These are phyloP conservation scores for Penicillium griseofulvum DNA, from an alignment of 2,329 filamentous ascomycete species.

Conservation along the genomic window DNA sequence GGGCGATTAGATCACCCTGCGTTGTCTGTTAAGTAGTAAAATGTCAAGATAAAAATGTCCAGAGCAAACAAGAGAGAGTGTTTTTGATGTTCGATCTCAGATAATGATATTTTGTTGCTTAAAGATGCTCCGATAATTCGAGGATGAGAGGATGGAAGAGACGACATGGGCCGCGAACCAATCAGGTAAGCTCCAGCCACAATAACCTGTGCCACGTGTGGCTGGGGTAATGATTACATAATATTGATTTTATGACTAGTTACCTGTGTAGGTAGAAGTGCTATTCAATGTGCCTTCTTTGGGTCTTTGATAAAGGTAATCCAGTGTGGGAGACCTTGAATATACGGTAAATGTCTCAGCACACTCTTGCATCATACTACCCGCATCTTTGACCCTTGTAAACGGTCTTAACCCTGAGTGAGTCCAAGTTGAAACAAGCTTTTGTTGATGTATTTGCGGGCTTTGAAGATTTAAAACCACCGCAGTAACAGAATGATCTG, in stretches of 20 bases:
- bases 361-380: neutral
- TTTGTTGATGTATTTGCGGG: neutral
- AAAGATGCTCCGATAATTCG: neutral
- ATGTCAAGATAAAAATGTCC: neutral
- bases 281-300: neutral
- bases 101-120: neutral
- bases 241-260: neutral
- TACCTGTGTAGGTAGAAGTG: neutral
- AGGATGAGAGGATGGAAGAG: slow-evolving; percentile 2
- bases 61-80: neutral
- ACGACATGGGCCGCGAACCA: neutral
- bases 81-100: neutral
- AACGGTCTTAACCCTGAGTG: neutral
- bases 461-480: neutral
- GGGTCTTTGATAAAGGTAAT: neutral
- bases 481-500: neutral
- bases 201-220: neutral
- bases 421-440: slow-evolving; percentile 1
- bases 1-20: neutral
- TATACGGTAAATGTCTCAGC: neutral
- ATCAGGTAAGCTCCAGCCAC: slow-evolving; percentile 6
- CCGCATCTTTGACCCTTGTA: neutral
- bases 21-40: neutral
- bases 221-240: neutral
- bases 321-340: neutral